A percentile compares a stretch with the other conserved stretches of the same genome.
Evolutionary conservation across 169 alveolate genomes (phyloP).

Genomic region (Cryptosporidium meleagridis): DNA sequence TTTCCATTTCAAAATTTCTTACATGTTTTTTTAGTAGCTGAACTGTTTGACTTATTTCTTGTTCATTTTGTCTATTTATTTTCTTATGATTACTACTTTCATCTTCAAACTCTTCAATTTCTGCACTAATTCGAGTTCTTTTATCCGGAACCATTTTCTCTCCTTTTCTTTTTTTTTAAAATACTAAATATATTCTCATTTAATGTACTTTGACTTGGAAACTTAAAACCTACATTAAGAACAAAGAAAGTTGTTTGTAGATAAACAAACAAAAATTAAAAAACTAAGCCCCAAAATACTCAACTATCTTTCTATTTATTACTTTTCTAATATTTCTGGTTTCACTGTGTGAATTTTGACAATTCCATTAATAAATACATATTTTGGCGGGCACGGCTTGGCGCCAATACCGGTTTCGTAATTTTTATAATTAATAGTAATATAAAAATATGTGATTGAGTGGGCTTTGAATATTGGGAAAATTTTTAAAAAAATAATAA

Average conservation of each 20-base stretch:
- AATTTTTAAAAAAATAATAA: no score
- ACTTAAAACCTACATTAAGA: not conserved
- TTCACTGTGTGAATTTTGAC: not conserved
- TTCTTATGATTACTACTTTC: not conserved
- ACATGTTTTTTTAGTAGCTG: not conserved
- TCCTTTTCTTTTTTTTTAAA: not conserved
- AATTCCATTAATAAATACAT: not conserved
- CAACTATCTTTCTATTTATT: no score
- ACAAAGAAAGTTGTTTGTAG: not conserved
- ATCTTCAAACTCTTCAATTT: not conserved
- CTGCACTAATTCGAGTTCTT: not conserved
- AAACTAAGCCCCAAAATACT: not conserved
- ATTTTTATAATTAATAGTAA: not conserved
- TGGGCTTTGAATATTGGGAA: not conserved
- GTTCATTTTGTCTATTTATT: not conserved
- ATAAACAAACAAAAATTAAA: not conserved
- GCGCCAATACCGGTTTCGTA: not conserved
- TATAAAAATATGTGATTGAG: not conserved
- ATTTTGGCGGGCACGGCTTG: not conserved
- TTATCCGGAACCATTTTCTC: not conserved
- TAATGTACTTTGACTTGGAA: not conserved
- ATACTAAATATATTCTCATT: not conserved
- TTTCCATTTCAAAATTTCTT: not conserved
- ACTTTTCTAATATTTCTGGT: not conserved
- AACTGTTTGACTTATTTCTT: not conserved